Base-by-base conservation (phyloP, 106 monocot genomes). In the Platanthera guangdongensis region DNA sequence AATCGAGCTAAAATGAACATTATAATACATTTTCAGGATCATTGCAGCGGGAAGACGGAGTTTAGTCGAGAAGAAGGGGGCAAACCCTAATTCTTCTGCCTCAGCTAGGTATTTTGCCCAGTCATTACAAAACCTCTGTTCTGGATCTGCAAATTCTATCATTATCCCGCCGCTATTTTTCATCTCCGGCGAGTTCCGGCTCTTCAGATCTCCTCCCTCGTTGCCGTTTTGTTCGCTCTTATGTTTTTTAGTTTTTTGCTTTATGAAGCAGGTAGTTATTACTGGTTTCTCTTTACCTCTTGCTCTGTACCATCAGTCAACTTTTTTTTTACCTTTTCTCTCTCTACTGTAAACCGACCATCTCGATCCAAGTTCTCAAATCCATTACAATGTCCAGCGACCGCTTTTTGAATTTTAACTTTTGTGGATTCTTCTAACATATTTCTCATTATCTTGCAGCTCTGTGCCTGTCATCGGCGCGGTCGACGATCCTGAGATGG, bases 401-500 rank as follows among this genome's bases (percentile, higher is more conserved):
- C 30, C 48, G 45, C 12, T 60, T 57, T 62, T 14, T 6, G 8
- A 63, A 63, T 30, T 65, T 65, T 32, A 32, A 32, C 28, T 28
- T 51, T 51, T 30, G 0, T 68, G 57, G 14, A 16, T 73, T 48
- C 5, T 48, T 12, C 12, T 68, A 32, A 75, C 22, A 32, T 10
- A 64, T 19, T 11, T 22, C 14, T 70, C 13, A 51, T 72, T 49
- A 25, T 19, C 6, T 49, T 14, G 7, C 64, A 84, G 79, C 11
- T 12, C 53, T 0, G 76, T 39, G 15, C 45, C 50, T 52, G 86
- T 82, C 8, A 70, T 63, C 28, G 86, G 86, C 25, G 84, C 80
- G 1, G 86, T 86, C 47, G 86, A 78, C 54, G 86, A 89, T 73
- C 89, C 89, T 59, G 89, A 89, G 71, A 10, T 68, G 59, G 84